A percentile compares a stretch with the other conserved stretches of the same genome.
phyloP scores from a whole-genome alignment of 257 asterid species.

The Knoxia roxburghii region DNA sequence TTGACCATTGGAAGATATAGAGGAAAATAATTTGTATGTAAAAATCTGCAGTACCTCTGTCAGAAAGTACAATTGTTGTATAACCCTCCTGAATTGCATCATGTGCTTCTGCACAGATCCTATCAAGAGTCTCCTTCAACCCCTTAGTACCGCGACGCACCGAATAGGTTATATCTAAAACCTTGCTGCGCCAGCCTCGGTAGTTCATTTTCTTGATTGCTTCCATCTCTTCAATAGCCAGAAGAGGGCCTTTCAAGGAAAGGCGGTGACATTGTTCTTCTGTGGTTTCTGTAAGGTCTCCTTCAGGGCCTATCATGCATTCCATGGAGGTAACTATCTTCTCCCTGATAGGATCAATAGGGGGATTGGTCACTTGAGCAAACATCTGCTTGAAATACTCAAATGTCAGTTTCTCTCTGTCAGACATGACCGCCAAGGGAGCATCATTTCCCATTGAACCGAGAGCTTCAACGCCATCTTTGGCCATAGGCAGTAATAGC shows the following conservation, averaged over 20 bases:
- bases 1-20: neutral
- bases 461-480: slow-evolving; percentile 93
- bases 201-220: slow-evolving; percentile 85
- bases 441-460: slow-evolving; percentile 99
- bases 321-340: slow-evolving; percentile 97
- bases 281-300: slow-evolving; percentile 96
- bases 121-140: slow-evolving; percentile 82
- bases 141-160: slow-evolving; percentile 71
- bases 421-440: slow-evolving; percentile 96
- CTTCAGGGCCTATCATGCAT: slow-evolving; percentile 99
- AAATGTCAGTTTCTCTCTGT: slow-evolving; percentile 85
- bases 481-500: slow-evolving; percentile 96
- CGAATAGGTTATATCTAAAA: slow-evolving; percentile 81
- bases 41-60: slow-evolving; percentile 57
- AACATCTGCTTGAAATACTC: slow-evolving; percentile 99
- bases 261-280: slow-evolving; percentile 96
- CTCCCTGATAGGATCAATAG: slow-evolving; percentile 96
- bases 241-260: slow-evolving; percentile 85
- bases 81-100: slow-evolving; percentile 86
- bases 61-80: slow-evolving; percentile 83
- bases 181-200: slow-evolving; percentile 96
- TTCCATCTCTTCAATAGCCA: slow-evolving; percentile 84
- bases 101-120: slow-evolving; percentile 87
- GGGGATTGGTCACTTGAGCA: slow-evolving; percentile 99
- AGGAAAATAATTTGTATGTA: neutral